Evolutionary conservation across 2,329 filamentous ascomycete genomes (phyloP).

Genomic region (Aspergillus candidus): DNA sequence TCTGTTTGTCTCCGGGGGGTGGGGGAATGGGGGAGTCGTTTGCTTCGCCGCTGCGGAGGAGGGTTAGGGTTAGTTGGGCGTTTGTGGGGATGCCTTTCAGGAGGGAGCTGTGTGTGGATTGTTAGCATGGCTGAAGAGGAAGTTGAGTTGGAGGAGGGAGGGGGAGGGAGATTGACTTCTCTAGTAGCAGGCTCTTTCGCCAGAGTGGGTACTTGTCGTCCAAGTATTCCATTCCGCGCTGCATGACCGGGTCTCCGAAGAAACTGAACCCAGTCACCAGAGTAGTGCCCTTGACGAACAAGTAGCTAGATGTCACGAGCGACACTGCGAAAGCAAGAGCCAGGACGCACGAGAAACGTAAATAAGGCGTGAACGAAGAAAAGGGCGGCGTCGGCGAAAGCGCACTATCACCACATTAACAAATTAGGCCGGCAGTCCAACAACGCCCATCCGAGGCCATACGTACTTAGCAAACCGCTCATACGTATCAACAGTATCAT

Average conservation of each 20-base stretch:
- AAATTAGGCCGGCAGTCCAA: not conserved
- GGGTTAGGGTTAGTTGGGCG: constrained; percentile 72
- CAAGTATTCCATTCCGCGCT: constrained; percentile 49
- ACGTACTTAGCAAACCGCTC: constrained; percentile 57
- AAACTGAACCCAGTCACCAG: constrained; percentile 68
- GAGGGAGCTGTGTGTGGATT: constrained; percentile 48
- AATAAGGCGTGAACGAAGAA: constrained; percentile 46
- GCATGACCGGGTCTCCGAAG: constrained; percentile 72
- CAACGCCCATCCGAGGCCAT: constrained; percentile 1
- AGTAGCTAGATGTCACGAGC: constrained; percentile 52
- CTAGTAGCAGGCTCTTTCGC: constrained; percentile 67
- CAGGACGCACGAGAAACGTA: constrained; percentile 51
- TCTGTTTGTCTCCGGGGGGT: constrained; percentile 40
- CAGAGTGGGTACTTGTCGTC: constrained; percentile 57
- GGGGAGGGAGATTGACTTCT: constrained; percentile 43
- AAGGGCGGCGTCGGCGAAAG: constrained; percentile 61
- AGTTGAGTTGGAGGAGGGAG: too few relatives aligned
- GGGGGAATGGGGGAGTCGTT: constrained; percentile 73
- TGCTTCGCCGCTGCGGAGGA: constrained; percentile 73
- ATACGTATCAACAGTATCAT: constrained; percentile 56
- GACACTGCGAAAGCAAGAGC: constrained; percentile 49
- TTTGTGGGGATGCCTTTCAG: constrained; percentile 81
- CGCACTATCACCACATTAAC: constrained; percentile 38
- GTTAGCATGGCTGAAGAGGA: constrained; percentile 11
- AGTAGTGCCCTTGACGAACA: constrained; percentile 58